These are phyloP conservation scores for Plasmodium falciparum DNA, from an alignment of 169 alveolate species.

Conservation along the genomic window DNA sequence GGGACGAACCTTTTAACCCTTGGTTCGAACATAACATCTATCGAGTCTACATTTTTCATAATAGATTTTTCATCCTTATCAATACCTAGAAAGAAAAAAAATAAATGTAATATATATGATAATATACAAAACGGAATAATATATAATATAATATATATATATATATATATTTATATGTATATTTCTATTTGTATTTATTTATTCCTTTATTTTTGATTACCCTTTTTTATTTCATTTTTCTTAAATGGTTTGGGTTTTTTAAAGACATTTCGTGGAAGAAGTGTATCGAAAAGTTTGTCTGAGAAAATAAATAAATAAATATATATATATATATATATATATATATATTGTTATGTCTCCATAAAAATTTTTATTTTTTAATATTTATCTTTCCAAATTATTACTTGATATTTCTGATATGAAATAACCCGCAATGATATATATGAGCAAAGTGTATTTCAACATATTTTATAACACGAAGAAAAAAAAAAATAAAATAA, in stretches of 20 bases:
- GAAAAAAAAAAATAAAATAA: background rate
- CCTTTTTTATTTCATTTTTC: background rate
- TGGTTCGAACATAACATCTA: conserved; percentile 62
- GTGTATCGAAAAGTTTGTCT: background rate
- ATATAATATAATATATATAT: background rate
- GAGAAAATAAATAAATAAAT: background rate
- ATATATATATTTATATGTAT: background rate
- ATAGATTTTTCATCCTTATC: conserved; percentile 29
- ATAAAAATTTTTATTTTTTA: too few species aligned
- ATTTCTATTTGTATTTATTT: background rate
- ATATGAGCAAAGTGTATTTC: background rate
- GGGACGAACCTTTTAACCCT: conserved; percentile 28
- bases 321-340: background rate
- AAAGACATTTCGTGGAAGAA: too few species aligned
- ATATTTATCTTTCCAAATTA: background rate
- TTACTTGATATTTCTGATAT: conserved; percentile 11
- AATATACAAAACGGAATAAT: background rate
- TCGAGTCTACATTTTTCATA: conserved; percentile 31
- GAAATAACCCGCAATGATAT: background rate
- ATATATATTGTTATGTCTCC: background rate
- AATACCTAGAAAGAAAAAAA: conserved; percentile 10
- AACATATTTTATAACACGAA: conserved; percentile 1
- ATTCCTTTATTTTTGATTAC: background rate
- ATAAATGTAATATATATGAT: background rate
- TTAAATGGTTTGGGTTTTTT: background rate